Evolutionary conservation across 139 green algal genomes (phyloP).

Genomic region (Ostreobium quekettii): DNA sequence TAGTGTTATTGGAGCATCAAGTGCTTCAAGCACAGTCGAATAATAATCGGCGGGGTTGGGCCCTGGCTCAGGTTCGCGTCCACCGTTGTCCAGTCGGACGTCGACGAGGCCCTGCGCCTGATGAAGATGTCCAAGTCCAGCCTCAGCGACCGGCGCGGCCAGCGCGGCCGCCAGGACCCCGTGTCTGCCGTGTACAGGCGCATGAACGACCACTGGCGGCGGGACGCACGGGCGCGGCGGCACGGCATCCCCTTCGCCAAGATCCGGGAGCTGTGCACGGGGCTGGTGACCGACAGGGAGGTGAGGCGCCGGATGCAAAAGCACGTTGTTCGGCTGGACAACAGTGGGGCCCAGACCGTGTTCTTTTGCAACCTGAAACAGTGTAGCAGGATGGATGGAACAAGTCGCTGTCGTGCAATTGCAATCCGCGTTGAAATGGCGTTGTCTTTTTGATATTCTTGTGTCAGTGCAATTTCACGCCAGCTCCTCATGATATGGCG

Average conservation of each 20-base stretch:
- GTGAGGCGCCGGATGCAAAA: neutral
- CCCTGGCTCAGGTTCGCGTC: constrained; percentile 8
- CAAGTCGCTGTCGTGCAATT: neutral
- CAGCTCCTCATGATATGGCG: no score
- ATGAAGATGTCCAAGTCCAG: constrained; percentile 86
- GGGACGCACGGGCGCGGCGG: neutral
- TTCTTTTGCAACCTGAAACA: neutral
- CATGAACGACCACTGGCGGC: constrained; percentile 22
- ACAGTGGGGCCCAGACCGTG: neutral
- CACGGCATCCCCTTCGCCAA: constrained; percentile 19
- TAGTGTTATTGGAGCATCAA: no score
- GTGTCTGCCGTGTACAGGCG: constrained; percentile 44
- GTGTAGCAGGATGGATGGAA: neutral
- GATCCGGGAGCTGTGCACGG: constrained; percentile 13
- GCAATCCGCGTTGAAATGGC: neutral
- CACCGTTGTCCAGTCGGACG: constrained; percentile 57
- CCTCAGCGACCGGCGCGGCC: no score
- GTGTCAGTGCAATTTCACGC: no score
- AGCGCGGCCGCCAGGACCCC: constrained; percentile 42
- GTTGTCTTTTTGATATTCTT: no score
- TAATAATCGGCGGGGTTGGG: no score
- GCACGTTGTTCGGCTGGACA: no score
- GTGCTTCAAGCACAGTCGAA: no score
- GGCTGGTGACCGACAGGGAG: neutral
- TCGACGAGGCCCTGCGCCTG: constrained; percentile 90